Conservation (phyloP, 495 filamentous ascomycete genomes). For the Penicillium antarcticum region DNA sequence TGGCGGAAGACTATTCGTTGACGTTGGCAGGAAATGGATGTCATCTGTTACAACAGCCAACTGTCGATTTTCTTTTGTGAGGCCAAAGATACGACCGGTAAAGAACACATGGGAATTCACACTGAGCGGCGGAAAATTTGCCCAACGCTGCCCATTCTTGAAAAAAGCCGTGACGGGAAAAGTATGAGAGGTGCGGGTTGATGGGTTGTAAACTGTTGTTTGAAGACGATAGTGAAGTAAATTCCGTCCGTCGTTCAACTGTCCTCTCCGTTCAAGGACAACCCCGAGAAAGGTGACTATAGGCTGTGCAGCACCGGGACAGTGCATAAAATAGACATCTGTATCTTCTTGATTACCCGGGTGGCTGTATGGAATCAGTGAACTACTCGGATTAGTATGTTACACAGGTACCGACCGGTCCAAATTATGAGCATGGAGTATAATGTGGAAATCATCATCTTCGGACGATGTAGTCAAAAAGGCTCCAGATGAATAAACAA, state of each 20-base stretch:
- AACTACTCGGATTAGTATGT: not conserved
- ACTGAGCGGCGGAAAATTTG: slow-evolving; percentile 6
- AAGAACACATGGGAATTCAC: slow-evolving; percentile 6
- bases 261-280: slow-evolving; percentile 7
- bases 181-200: slow-evolving; percentile 5
- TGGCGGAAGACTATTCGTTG: not conserved
- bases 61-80: slow-evolving; percentile 16
- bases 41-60: slow-evolving; percentile 10
- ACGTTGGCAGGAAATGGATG: slow-evolving; percentile 15
- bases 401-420: slow-evolving; percentile 1
- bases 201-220: slow-evolving; percentile 12
- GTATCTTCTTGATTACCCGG: slow-evolving; percentile 11
- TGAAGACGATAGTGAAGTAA: slow-evolving; percentile 13
- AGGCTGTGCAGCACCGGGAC: slow-evolving; percentile 11
- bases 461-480: slow-evolving; percentile 5
- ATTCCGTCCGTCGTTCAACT: slow-evolving; percentile 8
- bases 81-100: slow-evolving; percentile 10
- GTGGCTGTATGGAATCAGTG: slow-evolving; percentile 2
- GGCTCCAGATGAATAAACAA: slow-evolving; percentile 1
- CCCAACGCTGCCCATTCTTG: slow-evolving; percentile 13
- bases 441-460: slow-evolving; percentile 6
- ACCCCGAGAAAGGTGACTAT: slow-evolving; percentile 4
- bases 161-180: slow-evolving; percentile 14
- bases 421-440: slow-evolving; percentile 5
- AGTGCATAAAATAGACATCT: slow-evolving; percentile 13